Evolutionary conservation across 2,329 filamentous ascomycete species (phyloP).

Genomic region (Colletotrichum sp.): DNA sequence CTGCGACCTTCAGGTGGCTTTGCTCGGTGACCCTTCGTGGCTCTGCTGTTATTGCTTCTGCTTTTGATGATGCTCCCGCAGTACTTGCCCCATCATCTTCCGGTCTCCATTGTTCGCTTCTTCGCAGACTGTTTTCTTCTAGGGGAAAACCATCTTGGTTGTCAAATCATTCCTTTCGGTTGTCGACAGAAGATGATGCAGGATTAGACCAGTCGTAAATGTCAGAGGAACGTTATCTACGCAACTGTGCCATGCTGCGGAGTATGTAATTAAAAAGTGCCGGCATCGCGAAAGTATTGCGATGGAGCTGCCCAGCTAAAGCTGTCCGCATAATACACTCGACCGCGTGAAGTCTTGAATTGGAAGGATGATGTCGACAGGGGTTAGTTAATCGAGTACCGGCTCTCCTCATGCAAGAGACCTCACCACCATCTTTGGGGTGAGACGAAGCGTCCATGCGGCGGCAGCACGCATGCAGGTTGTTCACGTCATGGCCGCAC

Average conservation of each 20-base stretch:
- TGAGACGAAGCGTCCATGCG: constrained; percentile 11
- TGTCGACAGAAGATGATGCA: not conserved
- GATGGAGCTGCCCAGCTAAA: not conserved
- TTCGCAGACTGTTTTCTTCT: not conserved
- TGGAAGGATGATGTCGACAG: not conserved
- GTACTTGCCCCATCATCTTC: not conserved
- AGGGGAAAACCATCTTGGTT: not conserved
- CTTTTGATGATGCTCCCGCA: not conserved
- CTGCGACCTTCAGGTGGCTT: constrained; percentile 20
- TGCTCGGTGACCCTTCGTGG: not conserved
- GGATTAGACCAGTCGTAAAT: not conserved
- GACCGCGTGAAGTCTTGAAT: not conserved
- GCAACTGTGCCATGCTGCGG: not conserved
- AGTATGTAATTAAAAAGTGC: not conserved
- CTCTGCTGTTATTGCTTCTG: not conserved
- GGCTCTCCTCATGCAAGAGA: not conserved
- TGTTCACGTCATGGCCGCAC: not conserved
- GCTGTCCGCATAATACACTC: not conserved
- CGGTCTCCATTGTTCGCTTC: not conserved
- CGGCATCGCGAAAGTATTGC: constrained; percentile 4
- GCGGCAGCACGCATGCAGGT: not conserved
- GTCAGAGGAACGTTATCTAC: not conserved
- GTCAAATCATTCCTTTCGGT: not conserved
- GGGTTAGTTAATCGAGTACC: not conserved
- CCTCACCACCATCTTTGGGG: not conserved